Conservation (phyloP, 2,329 filamentous ascomycete species). For the Blastomyces parvus region DNA sequence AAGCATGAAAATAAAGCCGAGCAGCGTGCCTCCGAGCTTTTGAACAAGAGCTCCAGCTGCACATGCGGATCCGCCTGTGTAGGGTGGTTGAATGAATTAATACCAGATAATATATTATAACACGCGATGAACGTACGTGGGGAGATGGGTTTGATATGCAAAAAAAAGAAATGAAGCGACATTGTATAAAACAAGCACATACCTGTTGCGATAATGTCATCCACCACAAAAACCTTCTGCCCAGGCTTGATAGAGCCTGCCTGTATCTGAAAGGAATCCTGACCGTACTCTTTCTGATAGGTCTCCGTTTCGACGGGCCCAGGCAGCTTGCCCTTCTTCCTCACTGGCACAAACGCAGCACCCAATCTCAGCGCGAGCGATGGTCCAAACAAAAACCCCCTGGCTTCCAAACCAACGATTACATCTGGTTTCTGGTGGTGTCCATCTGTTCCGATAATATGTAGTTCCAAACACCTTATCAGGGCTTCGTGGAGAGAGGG, state of each 20-base stretch:
- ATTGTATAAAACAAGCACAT: slow-evolving; percentile 28
- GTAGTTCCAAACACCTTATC: slow-evolving; percentile 74
- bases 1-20: slow-evolving; percentile 91
- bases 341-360: slow-evolving; percentile 80
- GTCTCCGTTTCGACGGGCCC: slow-evolving; percentile 75
- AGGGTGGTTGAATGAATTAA: slow-evolving; percentile 7
- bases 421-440: slow-evolving; percentile 64
- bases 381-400: slow-evolving; percentile 92
- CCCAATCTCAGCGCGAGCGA: slow-evolving; percentile 73
- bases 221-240: slow-evolving; percentile 84
- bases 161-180: too few species aligned
- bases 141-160: not conserved
- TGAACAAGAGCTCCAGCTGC: slow-evolving; percentile 80
- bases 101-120: not conserved
- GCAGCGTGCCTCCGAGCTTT: slow-evolving; percentile 72
- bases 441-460: slow-evolving; percentile 57
- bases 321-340: slow-evolving; percentile 93
- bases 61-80: slow-evolving; percentile 76
- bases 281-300: slow-evolving; percentile 93
- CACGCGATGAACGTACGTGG: too few species aligned
- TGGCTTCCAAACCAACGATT: slow-evolving; percentile 83
- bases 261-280: slow-evolving; percentile 95
- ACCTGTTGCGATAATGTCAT: slow-evolving; percentile 99
- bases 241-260: slow-evolving; percentile 70
- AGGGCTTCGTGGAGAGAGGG: slow-evolving; percentile 64